Evolutionary conservation across 352 stramenopile genomes (phyloP).

Genomic region (Globisporangium abappressorium): DNA sequence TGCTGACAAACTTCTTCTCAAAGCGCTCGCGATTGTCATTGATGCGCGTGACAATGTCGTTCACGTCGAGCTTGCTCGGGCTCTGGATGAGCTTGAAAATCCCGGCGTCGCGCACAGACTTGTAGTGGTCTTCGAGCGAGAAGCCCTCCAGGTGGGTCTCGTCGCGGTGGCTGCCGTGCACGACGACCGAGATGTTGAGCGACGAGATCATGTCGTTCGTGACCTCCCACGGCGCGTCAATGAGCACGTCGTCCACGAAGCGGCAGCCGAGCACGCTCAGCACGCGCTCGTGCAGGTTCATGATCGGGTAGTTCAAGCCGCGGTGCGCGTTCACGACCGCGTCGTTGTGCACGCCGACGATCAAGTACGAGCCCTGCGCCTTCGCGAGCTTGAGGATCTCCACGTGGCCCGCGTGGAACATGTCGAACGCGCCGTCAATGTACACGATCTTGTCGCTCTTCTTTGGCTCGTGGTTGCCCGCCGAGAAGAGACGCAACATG

Average conservation of each 20-base stretch:
- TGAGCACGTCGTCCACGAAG: constrained; percentile 98
- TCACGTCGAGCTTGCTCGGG: constrained; percentile 73
- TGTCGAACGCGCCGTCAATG: constrained; percentile 98
- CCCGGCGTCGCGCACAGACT: constrained; percentile 65
- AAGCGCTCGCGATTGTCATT: constrained; percentile 89
- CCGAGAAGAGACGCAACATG: constrained; percentile 92
- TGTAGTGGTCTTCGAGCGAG: constrained; percentile 80
- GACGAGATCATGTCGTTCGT: constrained; percentile 96
- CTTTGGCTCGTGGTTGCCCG: constrained; percentile 85
- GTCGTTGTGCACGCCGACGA: constrained; percentile 97
- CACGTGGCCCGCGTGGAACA: constrained; percentile 99
- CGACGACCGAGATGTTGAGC: constrained; percentile 80
- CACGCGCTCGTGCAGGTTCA: constrained; percentile 98
- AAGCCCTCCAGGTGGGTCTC: constrained; percentile 52
- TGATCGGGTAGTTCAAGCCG: constrained; percentile 94
- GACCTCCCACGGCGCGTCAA: constrained; percentile 95
- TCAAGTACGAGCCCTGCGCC: constrained; percentile 92
- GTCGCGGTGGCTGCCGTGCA: constrained; percentile 87
- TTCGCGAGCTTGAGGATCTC: constrained; percentile 94
- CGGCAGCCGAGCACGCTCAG: constrained; percentile 95
- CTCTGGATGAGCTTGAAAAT: constrained; percentile 84
- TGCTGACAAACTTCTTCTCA: constrained; percentile 92
- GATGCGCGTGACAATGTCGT: constrained; percentile 88
- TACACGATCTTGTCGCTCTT: constrained; percentile 94
- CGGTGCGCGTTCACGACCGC: constrained; percentile 86